A percentile compares a stretch with the other conserved stretches of the same genome.
Conservation (phyloP, 2,329 filamentous ascomycete species). For the Ceratocystis variospora region DNA sequence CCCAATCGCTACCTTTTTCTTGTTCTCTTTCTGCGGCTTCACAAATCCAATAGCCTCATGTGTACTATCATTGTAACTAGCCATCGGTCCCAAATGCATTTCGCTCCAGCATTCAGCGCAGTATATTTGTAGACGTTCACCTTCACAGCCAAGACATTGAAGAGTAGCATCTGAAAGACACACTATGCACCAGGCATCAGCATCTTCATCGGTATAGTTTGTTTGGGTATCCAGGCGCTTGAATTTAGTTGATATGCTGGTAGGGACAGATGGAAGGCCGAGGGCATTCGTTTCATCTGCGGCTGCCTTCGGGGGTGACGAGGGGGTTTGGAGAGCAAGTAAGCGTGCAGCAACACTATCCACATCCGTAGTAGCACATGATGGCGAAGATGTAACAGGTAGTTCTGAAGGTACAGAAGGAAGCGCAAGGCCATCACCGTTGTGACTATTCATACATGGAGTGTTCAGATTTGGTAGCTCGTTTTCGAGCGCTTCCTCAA, state of each 20-base stretch:
- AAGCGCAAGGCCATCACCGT: constrained; percentile 23
- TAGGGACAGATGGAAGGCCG: constrained; percentile 32
- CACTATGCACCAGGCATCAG: constrained; percentile 66
- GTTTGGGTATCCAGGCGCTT: constrained; percentile 30
- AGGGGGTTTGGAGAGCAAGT: constrained; percentile 35
- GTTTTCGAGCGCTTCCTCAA: constrained; percentile 32
- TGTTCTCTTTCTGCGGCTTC: constrained; percentile 25
- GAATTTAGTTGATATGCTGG: constrained; percentile 33
- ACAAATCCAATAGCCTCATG: constrained; percentile 54
- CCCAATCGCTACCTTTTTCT: constrained; percentile 28
- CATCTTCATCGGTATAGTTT: constrained; percentile 53
- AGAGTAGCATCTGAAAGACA: constrained; percentile 67
- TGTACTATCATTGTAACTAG: constrained; percentile 53
- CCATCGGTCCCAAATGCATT: constrained; percentile 57
- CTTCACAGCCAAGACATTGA: constrained; percentile 56
- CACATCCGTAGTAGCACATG: constrained; percentile 24
- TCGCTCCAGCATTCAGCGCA: constrained; percentile 69
- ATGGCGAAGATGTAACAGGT: constrained; percentile 26
- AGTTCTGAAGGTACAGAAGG: constrained; percentile 31
- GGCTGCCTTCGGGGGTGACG: constrained; percentile 23
- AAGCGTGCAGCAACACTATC: constrained; percentile 39
- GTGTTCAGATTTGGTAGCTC: constrained; percentile 14
- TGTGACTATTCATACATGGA: neutral
- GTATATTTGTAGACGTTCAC: constrained; percentile 45
- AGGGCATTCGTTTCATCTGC: constrained; percentile 21